Conservation (phyloP, 2,329 filamentous ascomycete species). For the Graphiopsis chlorocephala region DNA sequence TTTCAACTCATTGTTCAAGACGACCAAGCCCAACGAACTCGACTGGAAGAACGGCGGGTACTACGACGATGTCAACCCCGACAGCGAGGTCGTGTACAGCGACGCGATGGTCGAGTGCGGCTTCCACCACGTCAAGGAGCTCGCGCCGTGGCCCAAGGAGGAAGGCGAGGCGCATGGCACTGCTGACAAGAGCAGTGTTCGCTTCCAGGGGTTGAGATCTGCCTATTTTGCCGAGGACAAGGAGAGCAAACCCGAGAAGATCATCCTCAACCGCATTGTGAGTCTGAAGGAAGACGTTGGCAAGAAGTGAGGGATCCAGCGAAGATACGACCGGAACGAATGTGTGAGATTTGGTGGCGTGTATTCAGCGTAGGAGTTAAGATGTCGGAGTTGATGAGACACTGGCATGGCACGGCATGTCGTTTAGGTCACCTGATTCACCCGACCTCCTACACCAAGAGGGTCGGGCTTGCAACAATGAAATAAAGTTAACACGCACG, state of each 20-base stretch:
- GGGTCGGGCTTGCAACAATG: not conserved
- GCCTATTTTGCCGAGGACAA: slow-evolving; percentile 84
- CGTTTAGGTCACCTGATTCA: not conserved
- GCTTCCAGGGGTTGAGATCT: slow-evolving; percentile 88
- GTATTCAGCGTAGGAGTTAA: not conserved
- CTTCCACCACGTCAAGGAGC: slow-evolving; percentile 69
- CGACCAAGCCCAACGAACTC: slow-evolving; percentile 73
- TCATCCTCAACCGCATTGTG: slow-evolving; percentile 89
- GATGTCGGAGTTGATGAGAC: not conserved
- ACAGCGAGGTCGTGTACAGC: slow-evolving; percentile 76
- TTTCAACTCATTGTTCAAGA: slow-evolving; percentile 82
- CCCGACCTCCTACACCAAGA: not conserved
- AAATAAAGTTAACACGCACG: not conserved
- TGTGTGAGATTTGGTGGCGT: slow-evolving; percentile 3
- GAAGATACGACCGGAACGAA: not conserved
- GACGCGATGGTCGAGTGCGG: slow-evolving; percentile 80
- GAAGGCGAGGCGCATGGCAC: slow-evolving; percentile 66
- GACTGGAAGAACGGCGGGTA: slow-evolving; percentile 70
- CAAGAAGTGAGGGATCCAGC: slow-evolving; percentile 46
- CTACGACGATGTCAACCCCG: slow-evolving; percentile 77
- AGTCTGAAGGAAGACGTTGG: slow-evolving; percentile 83
- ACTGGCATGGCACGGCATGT: not conserved
- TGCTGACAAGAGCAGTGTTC: slow-evolving; percentile 63
- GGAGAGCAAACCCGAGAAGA: slow-evolving; percentile 66
- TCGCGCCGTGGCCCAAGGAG: slow-evolving; percentile 79